Conservation (phyloP, 768 basidiomycete species). For the Termitomyces sp. region DNA sequence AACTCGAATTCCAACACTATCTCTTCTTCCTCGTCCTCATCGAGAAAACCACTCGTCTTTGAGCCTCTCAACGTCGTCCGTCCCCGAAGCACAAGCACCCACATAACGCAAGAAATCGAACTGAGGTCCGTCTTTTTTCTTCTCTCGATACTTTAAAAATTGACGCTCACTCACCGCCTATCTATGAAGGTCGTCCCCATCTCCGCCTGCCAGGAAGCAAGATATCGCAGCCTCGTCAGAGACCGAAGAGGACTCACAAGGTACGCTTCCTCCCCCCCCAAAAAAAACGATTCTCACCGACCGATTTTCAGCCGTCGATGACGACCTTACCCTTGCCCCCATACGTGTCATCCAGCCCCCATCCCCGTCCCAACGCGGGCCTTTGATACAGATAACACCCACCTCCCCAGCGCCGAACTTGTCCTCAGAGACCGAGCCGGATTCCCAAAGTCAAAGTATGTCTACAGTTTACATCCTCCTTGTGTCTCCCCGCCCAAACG, state of each 20-base stretch:
- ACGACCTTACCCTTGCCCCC: background rate
- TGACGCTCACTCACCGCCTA: background rate
- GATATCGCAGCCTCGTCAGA: constrained; percentile 24
- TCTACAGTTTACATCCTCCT: too few species aligned
- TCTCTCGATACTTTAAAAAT: too few species aligned
- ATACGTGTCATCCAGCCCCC: background rate
- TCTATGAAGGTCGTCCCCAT: background rate
- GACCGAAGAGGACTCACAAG: constrained; percentile 38
- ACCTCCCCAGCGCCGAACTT: constrained; percentile 6
- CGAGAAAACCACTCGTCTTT: constrained; percentile 21
- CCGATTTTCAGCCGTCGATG: constrained; percentile 1
- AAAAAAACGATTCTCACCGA: background rate
- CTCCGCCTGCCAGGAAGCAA: background rate
- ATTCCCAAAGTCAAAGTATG: constrained; percentile 18
- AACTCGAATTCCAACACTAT: constrained; percentile 5
- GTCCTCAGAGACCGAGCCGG: constrained; percentile 18
- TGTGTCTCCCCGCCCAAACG: background rate
- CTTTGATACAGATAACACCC: constrained; percentile 1
- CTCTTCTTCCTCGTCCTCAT: background rate
- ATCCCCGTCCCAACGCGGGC: background rate
- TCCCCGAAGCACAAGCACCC: background rate
- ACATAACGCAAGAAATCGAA: background rate
- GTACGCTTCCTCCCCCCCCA: constrained; percentile 10
- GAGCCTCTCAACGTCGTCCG: constrained; percentile 9
- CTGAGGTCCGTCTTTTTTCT: background rate